phyloP scores from a whole-genome alignment of 2,329 filamentous ascomycete species.

The Cadophora malorum region DNA sequence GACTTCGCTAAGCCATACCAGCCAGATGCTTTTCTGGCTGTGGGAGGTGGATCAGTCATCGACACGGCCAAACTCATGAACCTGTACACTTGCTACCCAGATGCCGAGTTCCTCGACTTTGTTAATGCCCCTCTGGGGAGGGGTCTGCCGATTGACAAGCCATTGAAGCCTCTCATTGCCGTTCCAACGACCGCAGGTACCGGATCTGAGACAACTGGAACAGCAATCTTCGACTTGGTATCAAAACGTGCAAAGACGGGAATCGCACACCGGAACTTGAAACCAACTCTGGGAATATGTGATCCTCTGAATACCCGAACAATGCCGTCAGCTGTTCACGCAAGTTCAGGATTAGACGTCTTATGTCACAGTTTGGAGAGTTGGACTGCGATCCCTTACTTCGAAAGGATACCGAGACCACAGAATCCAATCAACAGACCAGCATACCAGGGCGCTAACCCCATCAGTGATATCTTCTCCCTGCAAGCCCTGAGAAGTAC shows the following conservation, averaged over 20 bases:
- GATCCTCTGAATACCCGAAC: slow-evolving; percentile 89
- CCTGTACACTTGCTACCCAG: slow-evolving; percentile 86
- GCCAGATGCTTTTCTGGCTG: slow-evolving; percentile 90
- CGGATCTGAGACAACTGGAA: slow-evolving; percentile 94
- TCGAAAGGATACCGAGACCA: slow-evolving; percentile 83
- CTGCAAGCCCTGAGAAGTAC: slow-evolving; percentile 83
- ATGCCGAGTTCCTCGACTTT: slow-evolving; percentile 95
- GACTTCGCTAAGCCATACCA: slow-evolving; percentile 79
- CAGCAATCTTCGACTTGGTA: slow-evolving; percentile 96
- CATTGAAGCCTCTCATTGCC: slow-evolving; percentile 78
- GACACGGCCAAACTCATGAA: slow-evolving; percentile 99
- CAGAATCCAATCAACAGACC: slow-evolving; percentile 88
- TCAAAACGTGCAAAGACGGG: slow-evolving; percentile 92
- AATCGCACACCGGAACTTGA: slow-evolving; percentile 92
- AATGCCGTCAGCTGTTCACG: slow-evolving; percentile 94
- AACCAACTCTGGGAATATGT: slow-evolving; percentile 90
- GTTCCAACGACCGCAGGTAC: slow-evolving; percentile 88
- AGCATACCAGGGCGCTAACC: slow-evolving; percentile 96
- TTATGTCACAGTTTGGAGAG: slow-evolving; percentile 95
- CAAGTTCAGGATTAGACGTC: slow-evolving; percentile 90
- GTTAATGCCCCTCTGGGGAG: slow-evolving; percentile 94
- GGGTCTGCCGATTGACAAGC: slow-evolving; percentile 75
- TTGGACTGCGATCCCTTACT: slow-evolving; percentile 96
- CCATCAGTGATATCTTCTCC: slow-evolving; percentile 97
- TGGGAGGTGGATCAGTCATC: slow-evolving; percentile 93